Percentiles rank a stretch among this genome's conserved stretches.
Evolutionary conservation across 495 filamentous ascomycete genomes (phyloP).

Genomic region (Hyaloscypha hepaticicola): DNA sequence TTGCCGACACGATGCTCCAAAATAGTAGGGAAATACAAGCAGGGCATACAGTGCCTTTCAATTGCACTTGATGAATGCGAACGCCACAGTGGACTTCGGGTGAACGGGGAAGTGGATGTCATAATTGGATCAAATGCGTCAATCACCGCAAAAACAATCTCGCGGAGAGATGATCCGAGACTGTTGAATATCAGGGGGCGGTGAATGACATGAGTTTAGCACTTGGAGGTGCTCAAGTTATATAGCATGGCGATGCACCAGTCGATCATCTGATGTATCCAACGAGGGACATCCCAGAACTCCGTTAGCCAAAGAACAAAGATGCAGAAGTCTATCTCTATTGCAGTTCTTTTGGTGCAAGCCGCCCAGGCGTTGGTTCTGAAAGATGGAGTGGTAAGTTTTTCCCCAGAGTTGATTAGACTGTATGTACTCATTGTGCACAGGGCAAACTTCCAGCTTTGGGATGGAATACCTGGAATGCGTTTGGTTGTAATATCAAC

Average conservation of each 20-base stretch:
- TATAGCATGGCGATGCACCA: not conserved
- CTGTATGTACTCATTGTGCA: not conserved
- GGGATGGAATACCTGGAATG: slow-evolving; percentile 49
- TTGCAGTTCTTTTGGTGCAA: not conserved
- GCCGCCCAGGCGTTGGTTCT: not conserved
- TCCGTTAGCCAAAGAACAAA: not conserved
- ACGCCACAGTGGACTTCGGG: no score
- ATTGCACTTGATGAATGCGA: no score
- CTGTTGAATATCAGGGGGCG: no score
- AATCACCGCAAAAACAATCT: no score
- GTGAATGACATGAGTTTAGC: not conserved
- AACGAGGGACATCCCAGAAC: not conserved
- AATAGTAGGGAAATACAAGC: no score
- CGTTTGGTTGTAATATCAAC: slow-evolving; percentile 49
- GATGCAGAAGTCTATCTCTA: not conserved
- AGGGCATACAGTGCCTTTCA: no score
- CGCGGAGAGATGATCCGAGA: no score
- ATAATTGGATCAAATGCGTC: no score
- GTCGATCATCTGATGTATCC: not conserved
- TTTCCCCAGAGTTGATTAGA: not conserved
- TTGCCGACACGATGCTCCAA: no score
- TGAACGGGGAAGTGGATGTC: no score
- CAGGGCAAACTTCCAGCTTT: slow-evolving; percentile 26
- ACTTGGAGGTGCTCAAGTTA: not conserved
- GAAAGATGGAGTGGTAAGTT: not conserved